These are phyloP conservation scores for Gracilaria domingensis DNA, from an alignment of 23 red algal species.

Conservation along the genomic window DNA sequence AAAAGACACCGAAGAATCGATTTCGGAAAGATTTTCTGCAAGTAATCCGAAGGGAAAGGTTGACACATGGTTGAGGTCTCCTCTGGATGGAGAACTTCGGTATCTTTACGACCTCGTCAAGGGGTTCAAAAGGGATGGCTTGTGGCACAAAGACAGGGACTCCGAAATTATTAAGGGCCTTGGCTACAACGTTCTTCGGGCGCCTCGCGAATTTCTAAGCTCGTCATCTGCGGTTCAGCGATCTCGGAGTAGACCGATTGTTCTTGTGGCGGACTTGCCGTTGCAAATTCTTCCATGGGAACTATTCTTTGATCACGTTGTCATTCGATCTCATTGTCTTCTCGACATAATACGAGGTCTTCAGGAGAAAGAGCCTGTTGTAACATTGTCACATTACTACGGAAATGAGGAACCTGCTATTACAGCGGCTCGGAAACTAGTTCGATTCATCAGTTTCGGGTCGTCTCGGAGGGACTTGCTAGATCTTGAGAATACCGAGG, in stretches of 20 bases:
- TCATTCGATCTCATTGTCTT: constrained; percentile 84
- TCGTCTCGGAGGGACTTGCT: constrained; percentile 54
- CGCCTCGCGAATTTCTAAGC: constrained; percentile 51
- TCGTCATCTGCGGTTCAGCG: constrained; percentile 35
- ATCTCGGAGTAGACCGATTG: constrained; percentile 72
- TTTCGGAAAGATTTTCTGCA: not conserved
- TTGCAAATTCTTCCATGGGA: constrained; percentile 83
- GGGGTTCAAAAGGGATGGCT: constrained; percentile 60
- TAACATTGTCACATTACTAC: constrained; percentile 22
- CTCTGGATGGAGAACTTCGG: constrained; percentile 57
- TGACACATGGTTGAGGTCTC: constrained; percentile 40
- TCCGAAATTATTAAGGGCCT: constrained; percentile 69
- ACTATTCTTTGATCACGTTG: constrained; percentile 88
- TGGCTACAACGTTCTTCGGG: constrained; percentile 48
- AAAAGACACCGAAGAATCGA: not conserved
- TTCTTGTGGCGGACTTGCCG: constrained; percentile 71
- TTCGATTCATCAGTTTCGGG: constrained; percentile 70
- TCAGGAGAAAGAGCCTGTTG: constrained; percentile 39
- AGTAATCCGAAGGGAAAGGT: constrained; percentile 36
- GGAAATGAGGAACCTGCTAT: constrained; percentile 40
- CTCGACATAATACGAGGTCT: constrained; percentile 76
- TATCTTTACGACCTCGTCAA: constrained; percentile 74
- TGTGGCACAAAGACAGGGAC: constrained; percentile 79
- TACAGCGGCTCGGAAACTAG: constrained; percentile 49
- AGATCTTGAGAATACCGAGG: constrained; percentile 72